A percentile compares a stretch with the other conserved stretches of the same genome.
phyloP scores from a whole-genome alignment of 2,329 filamentous ascomycete species.

The Xylariaceae sp. region DNA sequence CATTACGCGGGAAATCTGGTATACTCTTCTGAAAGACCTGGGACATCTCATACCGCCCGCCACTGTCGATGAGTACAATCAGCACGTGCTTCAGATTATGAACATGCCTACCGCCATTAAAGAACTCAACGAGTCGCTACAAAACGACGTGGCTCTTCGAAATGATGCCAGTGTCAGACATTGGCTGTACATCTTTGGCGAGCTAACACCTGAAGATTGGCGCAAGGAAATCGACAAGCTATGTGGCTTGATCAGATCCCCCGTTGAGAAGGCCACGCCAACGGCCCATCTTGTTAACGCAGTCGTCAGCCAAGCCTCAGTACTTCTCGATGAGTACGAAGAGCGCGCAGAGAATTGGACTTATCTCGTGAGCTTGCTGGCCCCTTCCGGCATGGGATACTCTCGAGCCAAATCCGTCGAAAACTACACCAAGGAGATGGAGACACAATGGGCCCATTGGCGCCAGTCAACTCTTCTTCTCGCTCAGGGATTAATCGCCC shows the following conservation, averaged over 20 bases:
- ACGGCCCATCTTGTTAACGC: background rate
- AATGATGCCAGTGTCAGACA: conserved; percentile 10
- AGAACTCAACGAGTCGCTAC: conserved; percentile 2
- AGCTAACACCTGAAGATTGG: background rate
- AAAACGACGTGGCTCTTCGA: conserved; percentile 6
- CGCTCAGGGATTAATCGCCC: conserved; percentile 1
- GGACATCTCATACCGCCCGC: conserved; percentile 6
- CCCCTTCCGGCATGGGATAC: background rate
- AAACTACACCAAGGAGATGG: background rate
- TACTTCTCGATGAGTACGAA: conserved; percentile 16
- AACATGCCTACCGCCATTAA: background rate
- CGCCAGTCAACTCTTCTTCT: background rate
- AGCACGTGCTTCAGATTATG: conserved; percentile 2
- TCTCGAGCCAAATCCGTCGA: background rate
- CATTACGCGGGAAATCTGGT: conserved; percentile 10
- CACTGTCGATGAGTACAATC: conserved; percentile 8
- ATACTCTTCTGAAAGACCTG: background rate
- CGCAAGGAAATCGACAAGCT: background rate
- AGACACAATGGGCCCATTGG: conserved; percentile 6
- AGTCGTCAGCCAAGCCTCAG: conserved; percentile 8
- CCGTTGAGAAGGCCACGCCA: conserved; percentile 2
- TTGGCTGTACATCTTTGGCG: conserved; percentile 13
- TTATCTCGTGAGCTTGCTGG: conserved; percentile 3
- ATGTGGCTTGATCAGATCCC: background rate
- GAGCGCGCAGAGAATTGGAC: conserved; percentile 4